Percentiles rank a stretch among this genome's conserved stretches.
phyloP scores from a whole-genome alignment of 768 basidiomycete genomes.

The Trametes elegans region DNA sequence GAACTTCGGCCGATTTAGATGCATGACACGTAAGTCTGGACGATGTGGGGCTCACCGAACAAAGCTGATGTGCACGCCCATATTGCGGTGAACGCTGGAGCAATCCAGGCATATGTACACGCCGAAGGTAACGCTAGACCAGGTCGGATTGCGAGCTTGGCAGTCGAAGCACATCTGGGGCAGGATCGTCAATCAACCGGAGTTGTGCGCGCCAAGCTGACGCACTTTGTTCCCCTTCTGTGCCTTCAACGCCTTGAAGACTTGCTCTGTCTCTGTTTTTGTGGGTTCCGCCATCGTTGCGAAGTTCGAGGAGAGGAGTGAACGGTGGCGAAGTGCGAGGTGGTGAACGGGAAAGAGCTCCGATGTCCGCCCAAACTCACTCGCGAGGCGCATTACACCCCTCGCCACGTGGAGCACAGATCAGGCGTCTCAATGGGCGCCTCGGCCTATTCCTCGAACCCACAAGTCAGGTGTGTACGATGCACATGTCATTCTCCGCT shows the following conservation, averaged over 20 bases:
- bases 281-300: slow-evolving; percentile 65
- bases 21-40: neutral
- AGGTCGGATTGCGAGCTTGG: slow-evolving; percentile 92
- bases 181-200: slow-evolving; percentile 5
- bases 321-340: neutral
- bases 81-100: slow-evolving; percentile 90
- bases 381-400: neutral
- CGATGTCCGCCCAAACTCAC: neutral
- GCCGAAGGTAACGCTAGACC: slow-evolving; percentile 95
- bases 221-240: slow-evolving; percentile 88
- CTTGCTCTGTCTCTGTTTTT: slow-evolving; percentile 83
- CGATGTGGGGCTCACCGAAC: slow-evolving; percentile 63
- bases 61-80: slow-evolving; percentile 98
- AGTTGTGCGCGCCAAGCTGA: neutral
- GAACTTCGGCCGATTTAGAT: slow-evolving; percentile 52
- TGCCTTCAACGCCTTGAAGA: slow-evolving; percentile 76
- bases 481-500: too few relatives aligned
- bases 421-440: too few relatives aligned
- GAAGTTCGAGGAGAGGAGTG: neutral
- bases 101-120: slow-evolving; percentile 98
- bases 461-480: too few relatives aligned
- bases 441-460: too few relatives aligned
- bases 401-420: neutral
- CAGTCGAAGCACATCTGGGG: slow-evolving; percentile 90
- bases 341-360: neutral